Evolutionary conservation across 805 yeast genomes (phyloP), one percentile per base, ranked within the genome.

Genomic region (Suhomyces faveliae): DNA sequence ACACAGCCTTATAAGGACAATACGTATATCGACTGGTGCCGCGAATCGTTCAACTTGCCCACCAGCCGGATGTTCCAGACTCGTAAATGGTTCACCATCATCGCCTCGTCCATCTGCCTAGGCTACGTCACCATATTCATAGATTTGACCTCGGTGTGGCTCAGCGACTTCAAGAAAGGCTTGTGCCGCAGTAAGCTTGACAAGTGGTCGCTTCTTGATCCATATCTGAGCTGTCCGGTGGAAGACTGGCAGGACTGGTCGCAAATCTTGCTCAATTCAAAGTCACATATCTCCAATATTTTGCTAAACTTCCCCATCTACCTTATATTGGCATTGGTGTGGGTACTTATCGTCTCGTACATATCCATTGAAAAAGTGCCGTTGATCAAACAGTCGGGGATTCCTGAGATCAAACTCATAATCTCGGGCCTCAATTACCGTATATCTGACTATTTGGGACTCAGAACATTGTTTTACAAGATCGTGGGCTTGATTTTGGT

Each of bases 391-490:
- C 74, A 68, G 50, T 67, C 87, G 43, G 96, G 96, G 5, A 85
- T 89, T 23, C 77, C 90, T 0, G 96, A 88, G 56, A 77, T 85
- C 42, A 84, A 84, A 57, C 72, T 84, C 35, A 78, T 85, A 15
- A 72, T 87, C 9, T 78, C 83, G 3, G 96, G 96, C 0, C 72
- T 80, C 53, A 74, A 79, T 22, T 73, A 84, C 47, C 48, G 62
- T 25, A 46, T 70, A 21, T 62, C 70, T 7, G 72, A 69, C 5
- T 82, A 85, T 53, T 63, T 89, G 45, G 78, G 81, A 6, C 46
- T 73, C 9, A 62, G 64, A 25, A 76, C 86, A 3, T 66, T 88
- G n/a, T 19, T 79, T 2, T 70, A 72, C 45, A 88, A 88, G 59
- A 68, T 79, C 3, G 37, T 71, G 1, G 87, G 90, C 2, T 66